Evolutionary conservation across 768 basidiomycete genomes (phyloP), one percentile per base, ranked within the genome.

Genomic region (Leucosporidium scottii): DNA sequence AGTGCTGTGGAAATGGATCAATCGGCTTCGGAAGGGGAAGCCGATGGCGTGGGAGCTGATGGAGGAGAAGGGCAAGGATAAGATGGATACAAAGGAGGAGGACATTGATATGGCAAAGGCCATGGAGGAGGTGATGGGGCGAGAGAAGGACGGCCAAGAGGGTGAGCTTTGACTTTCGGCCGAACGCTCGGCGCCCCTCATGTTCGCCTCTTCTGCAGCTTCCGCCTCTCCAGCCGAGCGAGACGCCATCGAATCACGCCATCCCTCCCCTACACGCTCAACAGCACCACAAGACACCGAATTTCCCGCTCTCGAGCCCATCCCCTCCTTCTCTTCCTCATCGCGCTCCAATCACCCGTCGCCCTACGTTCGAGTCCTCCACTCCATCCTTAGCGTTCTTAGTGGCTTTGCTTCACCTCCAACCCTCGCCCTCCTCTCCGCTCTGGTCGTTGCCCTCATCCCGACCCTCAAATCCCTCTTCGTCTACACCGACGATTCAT

Each of bases 401-500:
- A 77, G 77, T 55, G 79, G 81, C 0, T 68, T 85, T 10, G 69
- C 82, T n/a, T 79, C 77, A 1, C 85, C 87, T 0, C 75, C 81
- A 0, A 85, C 85, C 0, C 70, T 86, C 15, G 76, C 84, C 7
- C 85, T 88, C 61, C 72, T 85, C 62, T 20, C 82, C 39, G 78
- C 84, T 0, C 82, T 88, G 62, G 79, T 83, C 57, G 82, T 86
- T 67, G 82, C 86, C 2, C 78, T 87, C 27, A 75, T 86, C 2
- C 81, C 82, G 3, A 78, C 79, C 13, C 80, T 88, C 66, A 87
- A 87, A 70, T 85, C 82, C 0, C 79, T 88, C 5, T 87, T 88
- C 70, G 79, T 86, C 2, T 62, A 78, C 4, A 79, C 85, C 4
- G 77, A 81, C 1, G 80, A 81, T 1, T 78, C 80, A 78, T 18